These are phyloP conservation scores for Globisporangium viniferum DNA, from an alignment of 352 stramenopile genomes.

Conservation along the genomic window DNA sequence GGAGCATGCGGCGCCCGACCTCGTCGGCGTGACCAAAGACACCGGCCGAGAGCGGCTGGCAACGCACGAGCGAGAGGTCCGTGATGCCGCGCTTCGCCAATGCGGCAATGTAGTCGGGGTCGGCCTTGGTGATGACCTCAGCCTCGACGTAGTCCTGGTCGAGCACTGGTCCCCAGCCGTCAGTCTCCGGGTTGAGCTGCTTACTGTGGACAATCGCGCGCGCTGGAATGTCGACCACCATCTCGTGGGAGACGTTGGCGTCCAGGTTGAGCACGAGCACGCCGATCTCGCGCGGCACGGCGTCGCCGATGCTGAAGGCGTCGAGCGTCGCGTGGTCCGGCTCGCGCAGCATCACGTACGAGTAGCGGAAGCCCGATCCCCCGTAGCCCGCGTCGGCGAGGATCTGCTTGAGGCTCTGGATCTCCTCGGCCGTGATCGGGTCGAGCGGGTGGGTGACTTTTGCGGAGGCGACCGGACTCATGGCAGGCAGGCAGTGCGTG, in stretches of 20 bases:
- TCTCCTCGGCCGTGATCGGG: slow-evolving; percentile 40
- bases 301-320: slow-evolving; percentile 29
- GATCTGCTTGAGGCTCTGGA: slow-evolving; percentile 41
- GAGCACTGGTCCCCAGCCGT: slow-evolving; percentile 44
- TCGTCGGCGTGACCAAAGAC: slow-evolving; percentile 41
- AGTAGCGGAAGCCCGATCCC: slow-evolving; percentile 34
- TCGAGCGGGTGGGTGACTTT: slow-evolving; percentile 36
- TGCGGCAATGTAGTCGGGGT: slow-evolving; percentile 35
- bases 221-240: slow-evolving; percentile 40
- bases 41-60: slow-evolving; percentile 38
- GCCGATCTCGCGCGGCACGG: slow-evolving; percentile 41
- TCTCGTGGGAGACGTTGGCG: slow-evolving; percentile 29
- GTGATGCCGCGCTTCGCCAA: slow-evolving; percentile 43
- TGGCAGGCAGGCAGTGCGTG: background rate
- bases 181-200: slow-evolving; percentile 33
- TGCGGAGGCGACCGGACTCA: background rate
- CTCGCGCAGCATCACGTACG: slow-evolving; percentile 54
- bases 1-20: slow-evolving; percentile 39
- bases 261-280: slow-evolving; percentile 35
- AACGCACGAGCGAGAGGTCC: slow-evolving; percentile 38
- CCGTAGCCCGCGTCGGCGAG: slow-evolving; percentile 35
- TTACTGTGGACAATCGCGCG: slow-evolving; percentile 27
- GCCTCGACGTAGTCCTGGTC: slow-evolving; percentile 47
- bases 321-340: slow-evolving; percentile 39
- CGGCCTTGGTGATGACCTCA: slow-evolving; percentile 40